Percentiles rank a stretch among this genome's conserved stretches.
Evolutionary conservation across 805 yeast genomes (phyloP).

Genomic region (Metschnikowia similis): DNA sequence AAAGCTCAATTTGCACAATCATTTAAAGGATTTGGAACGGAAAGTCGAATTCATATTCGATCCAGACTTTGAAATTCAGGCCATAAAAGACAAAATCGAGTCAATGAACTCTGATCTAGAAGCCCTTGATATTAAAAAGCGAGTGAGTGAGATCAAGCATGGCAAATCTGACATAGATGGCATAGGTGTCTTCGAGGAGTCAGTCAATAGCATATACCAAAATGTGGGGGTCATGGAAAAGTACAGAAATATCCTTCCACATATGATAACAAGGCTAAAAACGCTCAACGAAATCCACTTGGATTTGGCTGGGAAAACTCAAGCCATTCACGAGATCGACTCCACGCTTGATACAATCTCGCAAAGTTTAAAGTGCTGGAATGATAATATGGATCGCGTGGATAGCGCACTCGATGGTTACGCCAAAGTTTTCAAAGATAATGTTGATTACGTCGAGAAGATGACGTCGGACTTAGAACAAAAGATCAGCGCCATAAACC

Average conservation of each 20-base stretch:
- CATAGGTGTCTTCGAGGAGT: conserved; percentile 12
- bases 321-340: conserved; percentile 25
- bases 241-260: conserved; percentile 21
- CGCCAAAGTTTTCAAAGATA: conserved; percentile 20
- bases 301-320: conserved; percentile 27
- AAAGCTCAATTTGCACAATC: conserved; percentile 20
- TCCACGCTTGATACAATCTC: conserved; percentile 21
- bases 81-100: conserved; percentile 22
- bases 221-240: conserved; percentile 24
- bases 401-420: conserved; percentile 23
- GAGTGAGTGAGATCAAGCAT: conserved; percentile 15
- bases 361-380: conserved; percentile 30
- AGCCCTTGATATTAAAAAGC: conserved; percentile 17
- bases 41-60: conserved; percentile 32
- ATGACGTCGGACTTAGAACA: conserved; percentile 7
- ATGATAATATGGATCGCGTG: conserved; percentile 19
- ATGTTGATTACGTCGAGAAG: conserved; percentile 18
- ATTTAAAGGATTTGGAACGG: conserved; percentile 29
- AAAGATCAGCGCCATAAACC: background rate
- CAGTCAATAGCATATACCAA: conserved; percentile 25
- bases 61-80: conserved; percentile 28
- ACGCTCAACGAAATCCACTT: conserved; percentile 30
- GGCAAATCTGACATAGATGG: background rate
- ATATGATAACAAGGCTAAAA: conserved; percentile 26
- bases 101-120: conserved; percentile 26